phyloP scores from a whole-genome alignment of 2,329 filamentous ascomycete genomes.

The Talaromyces sp. region DNA sequence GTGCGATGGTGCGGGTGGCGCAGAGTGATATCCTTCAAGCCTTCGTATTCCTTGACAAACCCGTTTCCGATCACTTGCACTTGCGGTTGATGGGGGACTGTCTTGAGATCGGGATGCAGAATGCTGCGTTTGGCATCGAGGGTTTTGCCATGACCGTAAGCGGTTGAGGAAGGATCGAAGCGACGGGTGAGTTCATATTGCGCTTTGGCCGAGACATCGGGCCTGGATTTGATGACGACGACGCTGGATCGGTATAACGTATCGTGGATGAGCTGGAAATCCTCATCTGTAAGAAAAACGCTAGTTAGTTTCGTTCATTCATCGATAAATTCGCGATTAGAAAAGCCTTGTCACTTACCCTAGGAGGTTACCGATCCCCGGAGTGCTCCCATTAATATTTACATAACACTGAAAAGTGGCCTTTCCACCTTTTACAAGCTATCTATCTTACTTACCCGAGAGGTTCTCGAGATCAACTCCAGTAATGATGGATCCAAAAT shows the following conservation, averaged over 20 bases:
- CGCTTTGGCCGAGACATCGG: slow-evolving; percentile 61
- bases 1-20: slow-evolving; percentile 74
- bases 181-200: slow-evolving; percentile 71
- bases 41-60: slow-evolving; percentile 65
- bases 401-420: neutral
- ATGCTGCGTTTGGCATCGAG: slow-evolving; percentile 64
- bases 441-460: slow-evolving; percentile 50
- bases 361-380: slow-evolving; percentile 60
- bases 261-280: slow-evolving; percentile 61
- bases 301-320: neutral
- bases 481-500: slow-evolving; percentile 60
- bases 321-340: neutral
- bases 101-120: slow-evolving; percentile 75
- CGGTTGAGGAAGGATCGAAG: slow-evolving; percentile 64
- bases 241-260: slow-evolving; percentile 68
- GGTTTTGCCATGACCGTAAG: slow-evolving; percentile 74
- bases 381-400: slow-evolving; percentile 50
- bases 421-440: neutral
- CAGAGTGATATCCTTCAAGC: slow-evolving; percentile 63
- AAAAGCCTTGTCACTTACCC: slow-evolving; percentile 19
- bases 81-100: slow-evolving; percentile 74
- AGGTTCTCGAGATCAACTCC: slow-evolving; percentile 61
- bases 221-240: slow-evolving; percentile 67
- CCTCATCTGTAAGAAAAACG: slow-evolving; percentile 47
- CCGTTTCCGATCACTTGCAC: slow-evolving; percentile 79